Evolutionary conservation across 1,139 yeast species (phyloP), one percentile per base, ranked within the genome.

Genomic region (Nakaseomyces uthaithaninus): DNA sequence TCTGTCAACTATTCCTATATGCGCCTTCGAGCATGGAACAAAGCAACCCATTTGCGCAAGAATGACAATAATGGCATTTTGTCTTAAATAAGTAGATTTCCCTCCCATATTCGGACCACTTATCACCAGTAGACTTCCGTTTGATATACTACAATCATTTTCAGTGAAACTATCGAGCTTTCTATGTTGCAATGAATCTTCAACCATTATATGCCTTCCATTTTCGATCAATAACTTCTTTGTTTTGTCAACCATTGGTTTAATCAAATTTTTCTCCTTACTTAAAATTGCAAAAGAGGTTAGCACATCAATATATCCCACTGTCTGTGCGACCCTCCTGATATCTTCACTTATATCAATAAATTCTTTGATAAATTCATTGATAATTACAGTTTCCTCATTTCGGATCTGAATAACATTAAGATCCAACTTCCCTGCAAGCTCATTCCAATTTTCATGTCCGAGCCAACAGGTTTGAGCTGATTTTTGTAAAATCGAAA

Each of bases 31-130:
- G 1, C 95, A 95, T 0, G 98, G 97, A 0, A 89, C 94, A 62
- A 71, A 89, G 28, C 81, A 75, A 0, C 98, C 98, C 20, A 85
- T 80, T 54, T 91, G 98, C 0, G 95, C 94, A 51, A 91, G 56
- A 35, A 91, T 80, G 0, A 79, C 80, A 37, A 86, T 83, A 12
- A 87, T 63, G 0, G 96, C 97, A 55, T 81, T 83, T 51, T 89
- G 97, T 37, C 97, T 71, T 38, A 91, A 64, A 53, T 76, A 91
- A 0, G 97, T 89, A 34, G 95, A 83, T 55, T 91, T 91, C 0
- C 98, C 98, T 3, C 97, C 97, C 97, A 91, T 91, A 56, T 91
- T 91, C 1, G 97, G 97, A 0, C 98, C 98, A 0, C 95, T 80
- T 4, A 91, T 77, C 7, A 91, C 70, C 89, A 94, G 84, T 11